Base-by-base conservation (phyloP, 805 yeast species). In the Yamadazyma kitorensis region DNA sequence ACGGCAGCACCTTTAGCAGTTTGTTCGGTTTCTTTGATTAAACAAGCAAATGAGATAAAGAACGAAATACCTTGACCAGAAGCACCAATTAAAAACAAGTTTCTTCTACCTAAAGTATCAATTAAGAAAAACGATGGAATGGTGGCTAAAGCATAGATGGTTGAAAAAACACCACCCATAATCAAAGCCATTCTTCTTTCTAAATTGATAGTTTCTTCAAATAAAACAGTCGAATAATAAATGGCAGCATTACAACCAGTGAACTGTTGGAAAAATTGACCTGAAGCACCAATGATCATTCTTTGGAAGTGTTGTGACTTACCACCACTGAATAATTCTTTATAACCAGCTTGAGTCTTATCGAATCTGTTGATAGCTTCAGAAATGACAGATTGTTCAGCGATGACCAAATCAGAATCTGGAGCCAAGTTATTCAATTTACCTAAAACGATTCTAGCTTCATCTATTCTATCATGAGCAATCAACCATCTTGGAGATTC, bases 161-260 rank as follows among this genome's bases (percentile, higher is more conserved):
- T 74, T 19, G 82, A 63, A 45, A 76, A 76, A 24, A 76, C 76
- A 62, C 84, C 84, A 52, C 83, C 84, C 49, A 80, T 62, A 42
- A 79, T 65, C 55, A 76, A 65, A 17, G 84, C 62, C 49, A 76
- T 59, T 52, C 74, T 68, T 56, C 76, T 66, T 23, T 59, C 59
- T 43, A 72, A 58, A 36, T 70, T 70, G 47, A 79, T 71, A 1
- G 87, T 73, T 41, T 66, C 71, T 38, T 75, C 74, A 58, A 88
- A 87, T 59, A 87, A 84, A 46, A 80, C 73, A 16, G 91, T 87
- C 15, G 96, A 95, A 55, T 83, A 89, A 62, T 89, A 89, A 53
- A 89, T 86, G 40, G 87, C 85, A 54, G 88, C 87, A 64, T 88
- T 88, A 48, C 87, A 81, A 39, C 97, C 97, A 11, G 95, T 80